phyloP scores from a whole-genome alignment of 2,329 filamentous ascomycete species.

The Colletotrichum tabaci region DNA sequence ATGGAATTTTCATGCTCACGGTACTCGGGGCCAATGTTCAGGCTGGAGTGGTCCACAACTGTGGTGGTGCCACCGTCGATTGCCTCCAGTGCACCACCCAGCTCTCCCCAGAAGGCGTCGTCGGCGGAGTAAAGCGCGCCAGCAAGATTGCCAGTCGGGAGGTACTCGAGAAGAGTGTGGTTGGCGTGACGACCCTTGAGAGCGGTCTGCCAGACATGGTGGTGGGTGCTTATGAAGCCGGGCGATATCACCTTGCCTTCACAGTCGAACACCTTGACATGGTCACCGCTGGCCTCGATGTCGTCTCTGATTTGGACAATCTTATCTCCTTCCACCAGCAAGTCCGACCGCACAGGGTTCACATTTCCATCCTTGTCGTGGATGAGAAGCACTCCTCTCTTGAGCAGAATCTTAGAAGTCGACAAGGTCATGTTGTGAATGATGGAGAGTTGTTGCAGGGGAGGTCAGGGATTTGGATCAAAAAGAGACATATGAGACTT shows the following conservation, averaged over 20 bases:
- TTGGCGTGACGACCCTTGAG: conserved; percentile 48
- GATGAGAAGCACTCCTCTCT: conserved; percentile 12
- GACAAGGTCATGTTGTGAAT: not conserved
- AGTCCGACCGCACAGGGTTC: not conserved
- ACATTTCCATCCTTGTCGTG: conserved; percentile 26
- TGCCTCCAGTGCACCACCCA: conserved; percentile 57
- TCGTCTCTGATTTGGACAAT: conserved; percentile 54
- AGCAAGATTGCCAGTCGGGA: conserved; percentile 48
- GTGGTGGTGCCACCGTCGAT: conserved; percentile 61
- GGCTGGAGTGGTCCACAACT: conserved; percentile 39
- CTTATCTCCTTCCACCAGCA: conserved; percentile 1
- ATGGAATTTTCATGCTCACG: not conserved
- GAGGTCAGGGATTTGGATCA: not conserved
- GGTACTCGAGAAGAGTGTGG: conserved; percentile 47
- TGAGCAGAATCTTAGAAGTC: not conserved
- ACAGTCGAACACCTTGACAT: conserved; percentile 56
- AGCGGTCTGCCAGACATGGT: conserved; percentile 61
- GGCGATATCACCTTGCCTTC: conserved; percentile 56
- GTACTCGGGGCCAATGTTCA: conserved; percentile 33
- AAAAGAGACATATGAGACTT: too few species aligned
- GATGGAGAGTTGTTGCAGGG: too few species aligned
- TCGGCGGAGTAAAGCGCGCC: conserved; percentile 43
- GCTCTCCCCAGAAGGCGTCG: conserved; percentile 63
- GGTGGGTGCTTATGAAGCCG: conserved; percentile 61
- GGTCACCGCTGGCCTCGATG: conserved; percentile 49